phyloP scores from a whole-genome alignment of 2,329 filamentous ascomycete genomes.

The Dactylonectria macrodidyma region DNA sequence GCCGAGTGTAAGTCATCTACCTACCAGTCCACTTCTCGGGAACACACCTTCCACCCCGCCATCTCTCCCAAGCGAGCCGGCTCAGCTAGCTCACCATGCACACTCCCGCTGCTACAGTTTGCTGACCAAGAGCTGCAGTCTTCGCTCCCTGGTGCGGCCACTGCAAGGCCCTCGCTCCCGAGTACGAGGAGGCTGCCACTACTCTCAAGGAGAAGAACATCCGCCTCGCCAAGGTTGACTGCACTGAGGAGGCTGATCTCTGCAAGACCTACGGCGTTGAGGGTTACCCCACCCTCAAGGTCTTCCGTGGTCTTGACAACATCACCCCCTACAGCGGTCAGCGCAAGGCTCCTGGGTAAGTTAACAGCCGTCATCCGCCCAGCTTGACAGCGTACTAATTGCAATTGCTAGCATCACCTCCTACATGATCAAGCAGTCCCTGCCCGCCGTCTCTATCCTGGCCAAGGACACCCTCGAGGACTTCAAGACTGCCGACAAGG shows the following conservation, averaged over 20 bases:
- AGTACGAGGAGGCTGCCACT: conserved; percentile 90
- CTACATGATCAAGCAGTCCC: conserved; percentile 98
- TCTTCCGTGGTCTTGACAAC: conserved; percentile 93
- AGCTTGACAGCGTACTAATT: conserved; percentile 38
- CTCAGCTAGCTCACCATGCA: neutral
- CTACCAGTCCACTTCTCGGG: neutral
- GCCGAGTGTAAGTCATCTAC: conserved; percentile 85
- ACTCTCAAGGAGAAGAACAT: conserved; percentile 91
- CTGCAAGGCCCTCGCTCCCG: conserved; percentile 97
- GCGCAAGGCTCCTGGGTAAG: conserved; percentile 85
- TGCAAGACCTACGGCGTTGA: conserved; percentile 93
- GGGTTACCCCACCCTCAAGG: conserved; percentile 98
- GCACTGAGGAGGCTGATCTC: conserved; percentile 93
- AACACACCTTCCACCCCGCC: neutral
- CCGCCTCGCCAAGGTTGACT: conserved; percentile 89
- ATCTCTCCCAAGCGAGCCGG: neutral
- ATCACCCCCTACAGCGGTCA: conserved; percentile 88
- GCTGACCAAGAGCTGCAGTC: conserved; percentile 70
- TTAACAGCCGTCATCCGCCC: conserved; percentile 36
- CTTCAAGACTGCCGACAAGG: conserved; percentile 98
- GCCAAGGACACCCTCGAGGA: conserved; percentile 88
- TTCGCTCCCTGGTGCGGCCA: conserved; percentile 98
- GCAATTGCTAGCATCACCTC: conserved; percentile 69
- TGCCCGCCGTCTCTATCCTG: conserved; percentile 90
- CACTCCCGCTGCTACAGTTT: conserved; percentile 7